Conservation (phyloP, 2,329 filamentous ascomycete species). For the Thielaviopsis euricoi region DNA sequence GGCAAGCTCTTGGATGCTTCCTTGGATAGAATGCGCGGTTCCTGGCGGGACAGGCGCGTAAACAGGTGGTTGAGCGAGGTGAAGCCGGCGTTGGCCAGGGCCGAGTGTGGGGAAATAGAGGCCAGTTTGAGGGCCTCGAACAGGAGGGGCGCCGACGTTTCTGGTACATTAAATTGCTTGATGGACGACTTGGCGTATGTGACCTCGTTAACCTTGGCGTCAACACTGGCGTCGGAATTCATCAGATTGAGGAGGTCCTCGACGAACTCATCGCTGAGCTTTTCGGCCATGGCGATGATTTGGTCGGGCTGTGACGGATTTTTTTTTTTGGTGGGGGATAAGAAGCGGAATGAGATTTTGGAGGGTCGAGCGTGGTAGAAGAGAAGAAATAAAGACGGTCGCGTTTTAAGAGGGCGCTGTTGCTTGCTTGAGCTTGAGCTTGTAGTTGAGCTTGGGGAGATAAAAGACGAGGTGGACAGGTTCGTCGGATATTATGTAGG, state of each 20-base stretch:
- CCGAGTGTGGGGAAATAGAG: slow-evolving; percentile 58
- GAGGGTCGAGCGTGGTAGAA: neutral
- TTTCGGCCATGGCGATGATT: slow-evolving; percentile 31
- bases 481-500: too few relatives aligned
- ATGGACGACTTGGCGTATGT: slow-evolving; percentile 70
- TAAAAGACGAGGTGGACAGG: too few relatives aligned
- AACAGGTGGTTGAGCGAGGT: slow-evolving; percentile 76
- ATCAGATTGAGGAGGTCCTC: slow-evolving; percentile 34
- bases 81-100: slow-evolving; percentile 67
- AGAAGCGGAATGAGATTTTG: neutral
- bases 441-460: too few relatives aligned
- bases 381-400: too few relatives aligned
- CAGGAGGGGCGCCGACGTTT: slow-evolving; percentile 50
- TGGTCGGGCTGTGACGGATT: neutral
- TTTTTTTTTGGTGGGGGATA: too few relatives aligned
- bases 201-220: slow-evolving; percentile 54
- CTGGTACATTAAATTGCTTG: slow-evolving; percentile 82
- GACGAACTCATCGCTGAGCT: slow-evolving; percentile 42
- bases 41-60: slow-evolving; percentile 72
- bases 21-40: slow-evolving; percentile 54
- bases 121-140: slow-evolving; percentile 70
- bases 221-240: slow-evolving; percentile 35
- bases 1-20: slow-evolving; percentile 57
- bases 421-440: too few relatives aligned
- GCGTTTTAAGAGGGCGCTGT: too few relatives aligned